Base-by-base conservation (phyloP, 805 yeast genomes). In the Brettanomyces custersianus region DNA sequence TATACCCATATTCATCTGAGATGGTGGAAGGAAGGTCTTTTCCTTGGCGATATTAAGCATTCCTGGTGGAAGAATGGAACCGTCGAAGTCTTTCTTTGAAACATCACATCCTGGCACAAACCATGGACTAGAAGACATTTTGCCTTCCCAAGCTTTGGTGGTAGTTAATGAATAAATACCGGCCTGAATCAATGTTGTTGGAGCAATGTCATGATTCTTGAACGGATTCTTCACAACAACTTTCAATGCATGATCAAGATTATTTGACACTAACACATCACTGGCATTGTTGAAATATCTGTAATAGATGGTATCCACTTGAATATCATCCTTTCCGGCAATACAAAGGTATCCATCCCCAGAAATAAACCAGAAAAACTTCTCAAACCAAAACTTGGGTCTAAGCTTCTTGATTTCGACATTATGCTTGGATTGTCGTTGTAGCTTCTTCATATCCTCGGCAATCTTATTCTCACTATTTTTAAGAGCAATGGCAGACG, bases 291-390 rank as follows among this genome's bases (percentile, higher is more conserved):
- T 76, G 55, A 87, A 77, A 51, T 85, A 82, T 36, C 86, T 72
- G 47, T 79, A 78, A 50, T 81, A 82, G 20, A 92, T 72, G 62
- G 84, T 71, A 48, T 88, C 95, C 4, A 75, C 68, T 54, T 90
- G 97, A 4, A 73, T 55, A 17, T 68, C 72, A 52, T 92, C 96
- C 43, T 86, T 75, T 2, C 96, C 97, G 32, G 88, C 86, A 37
- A 92, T 57, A 40, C 94, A 82, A 34, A 92, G 60, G 51, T 82
- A 87, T 0, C 92, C 88, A 52, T 90, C 97, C 45, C 80, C 77
- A 0, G 96, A 74, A n/a, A 88, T 65, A 51, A 92, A 92, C 98
- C 98, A 92, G 50, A 69, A 76, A 56, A 80, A 90, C 57, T 90
- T 92, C 54, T 92, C 98, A 62, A 92, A 92, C 84, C 96, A 88